A percentile compares a stretch with the other conserved stretches of the same genome.
Conservation (phyloP, 2,329 filamentous ascomycete genomes). For the Neofusicoccum cordaticola region DNA sequence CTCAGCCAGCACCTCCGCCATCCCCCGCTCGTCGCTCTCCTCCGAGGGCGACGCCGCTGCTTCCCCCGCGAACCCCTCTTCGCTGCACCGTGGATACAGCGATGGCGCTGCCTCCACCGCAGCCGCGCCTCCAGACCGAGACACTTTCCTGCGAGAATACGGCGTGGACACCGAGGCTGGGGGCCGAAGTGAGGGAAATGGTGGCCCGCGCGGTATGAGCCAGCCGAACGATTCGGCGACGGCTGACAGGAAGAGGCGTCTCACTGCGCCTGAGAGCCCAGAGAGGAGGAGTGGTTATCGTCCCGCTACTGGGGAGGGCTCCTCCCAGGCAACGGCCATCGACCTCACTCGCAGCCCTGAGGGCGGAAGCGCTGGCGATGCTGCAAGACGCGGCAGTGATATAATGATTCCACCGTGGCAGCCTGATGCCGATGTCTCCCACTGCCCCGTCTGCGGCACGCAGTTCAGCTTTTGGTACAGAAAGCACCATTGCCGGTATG, state of each 20-base stretch:
- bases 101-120: not conserved
- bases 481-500: slow-evolving; percentile 87
- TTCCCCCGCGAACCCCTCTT: not conserved
- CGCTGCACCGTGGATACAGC: slow-evolving; percentile 9
- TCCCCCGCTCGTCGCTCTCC: not conserved
- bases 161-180: not conserved
- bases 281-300: slow-evolving; percentile 28
- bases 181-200: not conserved
- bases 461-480: slow-evolving; percentile 82
- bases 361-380: not conserved
- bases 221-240: not conserved
- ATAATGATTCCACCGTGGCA: slow-evolving; percentile 77
- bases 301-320: not conserved
- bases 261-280: slow-evolving; percentile 33
- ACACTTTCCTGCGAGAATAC: not conserved
- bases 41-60: not conserved
- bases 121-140: not conserved
- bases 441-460: slow-evolving; percentile 79
- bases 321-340: not conserved
- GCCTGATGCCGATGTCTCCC: slow-evolving; percentile 75
- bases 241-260: slow-evolving; percentile 35
- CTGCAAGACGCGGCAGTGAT: not conserved
- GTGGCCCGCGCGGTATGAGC: not conserved
- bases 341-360: not conserved
- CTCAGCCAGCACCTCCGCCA: slow-evolving; percentile 1